Conservation (phyloP, 306 rosid genomes). For the Quercus berberidifolia region DNA sequence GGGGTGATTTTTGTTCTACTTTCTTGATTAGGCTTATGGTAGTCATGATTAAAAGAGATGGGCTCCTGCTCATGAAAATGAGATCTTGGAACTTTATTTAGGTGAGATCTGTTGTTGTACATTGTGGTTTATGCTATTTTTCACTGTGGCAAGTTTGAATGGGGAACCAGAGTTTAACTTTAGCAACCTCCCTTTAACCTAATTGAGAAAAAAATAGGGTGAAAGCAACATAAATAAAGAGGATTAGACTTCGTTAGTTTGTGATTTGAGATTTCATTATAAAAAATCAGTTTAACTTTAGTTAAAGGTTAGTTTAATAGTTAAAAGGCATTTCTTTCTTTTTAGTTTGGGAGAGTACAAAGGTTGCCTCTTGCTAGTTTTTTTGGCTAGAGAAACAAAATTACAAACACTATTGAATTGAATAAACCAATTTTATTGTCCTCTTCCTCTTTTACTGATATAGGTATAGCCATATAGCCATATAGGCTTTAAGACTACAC, state of each 20-base stretch:
- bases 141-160: neutral
- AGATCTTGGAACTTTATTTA: neutral
- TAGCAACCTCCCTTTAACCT: neutral
- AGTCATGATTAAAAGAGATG: conserved; percentile 52
- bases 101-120: conserved; percentile 12
- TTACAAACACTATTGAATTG: too few relatives aligned
- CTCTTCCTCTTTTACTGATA: too few relatives aligned
- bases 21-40: conserved; percentile 52
- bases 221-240: neutral
- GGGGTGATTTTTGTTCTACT: conserved; percentile 21
- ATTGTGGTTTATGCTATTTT: neutral
- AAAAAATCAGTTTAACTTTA: neutral
- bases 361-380: too few relatives aligned
- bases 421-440: too few relatives aligned
- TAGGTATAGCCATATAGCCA: too few relatives aligned
- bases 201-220: neutral
- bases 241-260: neutral
- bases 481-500: too few relatives aligned
- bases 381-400: too few relatives aligned
- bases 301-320: neutral
- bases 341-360: too few relatives aligned
- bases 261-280: neutral
- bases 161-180: neutral
- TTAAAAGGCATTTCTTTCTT: too few relatives aligned
- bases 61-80: conserved; percentile 24